phyloP scores from a whole-genome alignment of 495 filamentous ascomycete genomes.

The Massariosphaeria phaeospora region DNA sequence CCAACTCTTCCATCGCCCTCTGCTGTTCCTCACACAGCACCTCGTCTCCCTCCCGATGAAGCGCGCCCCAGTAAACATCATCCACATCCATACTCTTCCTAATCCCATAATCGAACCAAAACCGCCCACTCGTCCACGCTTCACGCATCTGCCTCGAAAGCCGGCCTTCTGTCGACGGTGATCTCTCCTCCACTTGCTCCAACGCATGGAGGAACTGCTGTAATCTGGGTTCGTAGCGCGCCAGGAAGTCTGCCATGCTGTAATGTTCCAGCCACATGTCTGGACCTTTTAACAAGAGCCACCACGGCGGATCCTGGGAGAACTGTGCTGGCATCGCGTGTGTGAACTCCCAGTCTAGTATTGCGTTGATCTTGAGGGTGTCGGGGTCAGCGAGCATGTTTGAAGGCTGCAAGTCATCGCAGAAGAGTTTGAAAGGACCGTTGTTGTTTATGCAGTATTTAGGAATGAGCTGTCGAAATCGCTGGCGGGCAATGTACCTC shows the following conservation, averaged over 20 bases:
- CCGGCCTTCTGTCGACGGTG: constrained; percentile 18
- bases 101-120: constrained; percentile 1
- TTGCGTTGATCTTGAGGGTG: constrained; percentile 41
- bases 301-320: constrained; percentile 43
- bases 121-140: background rate
- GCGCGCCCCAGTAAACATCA: constrained; percentile 40
- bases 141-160: constrained; percentile 42
- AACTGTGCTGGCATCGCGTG: constrained; percentile 44
- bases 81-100: constrained; percentile 43
- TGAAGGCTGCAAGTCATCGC: constrained; percentile 32
- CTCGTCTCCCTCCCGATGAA: constrained; percentile 35
- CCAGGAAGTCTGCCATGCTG: constrained; percentile 38
- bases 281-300: constrained; percentile 40
- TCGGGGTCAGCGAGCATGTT: constrained; percentile 43
- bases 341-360: constrained; percentile 44
- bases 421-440: background rate
- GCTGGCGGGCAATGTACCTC: constrained; percentile 41
- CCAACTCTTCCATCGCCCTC: background rate
- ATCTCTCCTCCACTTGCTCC: constrained; percentile 29
- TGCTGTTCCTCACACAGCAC: constrained; percentile 39
- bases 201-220: constrained; percentile 35
- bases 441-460: constrained; percentile 42
- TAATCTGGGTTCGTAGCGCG: constrained; percentile 37
- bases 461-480: constrained; percentile 40
- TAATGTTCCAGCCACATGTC: constrained; percentile 38